These are phyloP conservation scores for Globisporangium emineosum DNA, from an alignment of 352 stramenopile species.

Conservation along the genomic window DNA sequence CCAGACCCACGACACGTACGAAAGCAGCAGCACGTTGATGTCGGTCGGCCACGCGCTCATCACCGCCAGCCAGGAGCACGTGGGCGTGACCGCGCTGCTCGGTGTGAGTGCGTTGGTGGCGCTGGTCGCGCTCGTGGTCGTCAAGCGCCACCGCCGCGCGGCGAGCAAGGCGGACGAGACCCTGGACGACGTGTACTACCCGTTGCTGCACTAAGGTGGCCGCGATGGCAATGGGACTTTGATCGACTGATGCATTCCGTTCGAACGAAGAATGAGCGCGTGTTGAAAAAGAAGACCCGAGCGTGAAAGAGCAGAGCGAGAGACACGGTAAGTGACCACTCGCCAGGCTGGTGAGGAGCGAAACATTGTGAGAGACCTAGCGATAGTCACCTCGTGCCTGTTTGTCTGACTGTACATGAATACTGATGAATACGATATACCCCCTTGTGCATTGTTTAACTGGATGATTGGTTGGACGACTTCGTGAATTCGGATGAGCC, in stretches of 20 bases:
- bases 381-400: too few relatives aligned
- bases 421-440: neutral
- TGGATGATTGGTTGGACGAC: too few relatives aligned
- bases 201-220: slow-evolving; percentile 44
- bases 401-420: neutral
- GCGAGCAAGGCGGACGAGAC: slow-evolving; percentile 17
- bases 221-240: too few relatives aligned
- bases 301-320: neutral
- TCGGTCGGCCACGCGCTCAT: slow-evolving; percentile 19
- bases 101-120: slow-evolving; percentile 38
- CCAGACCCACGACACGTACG: slow-evolving; percentile 1
- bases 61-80: slow-evolving; percentile 27
- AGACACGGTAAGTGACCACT: neutral
- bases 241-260: neutral
- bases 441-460: too few relatives aligned
- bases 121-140: slow-evolving; percentile 51
- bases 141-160: slow-evolving; percentile 31
- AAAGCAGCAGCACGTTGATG: slow-evolving; percentile 21
- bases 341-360: neutral
- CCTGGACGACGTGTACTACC: slow-evolving; percentile 59
- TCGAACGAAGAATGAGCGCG: neutral
- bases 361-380: neutral
- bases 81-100: slow-evolving; percentile 30
- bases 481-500: neutral
- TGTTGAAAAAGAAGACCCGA: neutral